These are phyloP conservation scores for Arthrobotrys conoides DNA, from an alignment of 2,329 filamentous ascomycete genomes.

Conservation along the genomic window DNA sequence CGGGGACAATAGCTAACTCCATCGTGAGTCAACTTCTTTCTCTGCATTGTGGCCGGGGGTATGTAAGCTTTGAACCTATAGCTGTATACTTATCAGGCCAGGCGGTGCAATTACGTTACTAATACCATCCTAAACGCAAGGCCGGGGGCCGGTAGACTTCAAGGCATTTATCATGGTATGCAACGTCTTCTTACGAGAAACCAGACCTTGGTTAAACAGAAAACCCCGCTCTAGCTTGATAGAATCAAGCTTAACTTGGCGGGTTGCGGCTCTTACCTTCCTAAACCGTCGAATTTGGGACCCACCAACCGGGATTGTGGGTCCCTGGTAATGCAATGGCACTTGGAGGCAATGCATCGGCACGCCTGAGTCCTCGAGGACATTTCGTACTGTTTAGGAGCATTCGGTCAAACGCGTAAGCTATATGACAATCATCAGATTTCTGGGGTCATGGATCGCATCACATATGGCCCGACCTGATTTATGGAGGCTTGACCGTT, in stretches of 20 bases:
- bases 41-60: background rate
- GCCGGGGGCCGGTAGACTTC: background rate
- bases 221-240: conserved; percentile 8
- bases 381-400: background rate
- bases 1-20: background rate
- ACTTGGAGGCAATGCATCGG: background rate
- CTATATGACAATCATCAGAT: conserved; percentile 5
- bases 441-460: background rate
- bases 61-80: background rate
- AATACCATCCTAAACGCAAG: background rate
- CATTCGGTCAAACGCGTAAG: conserved; percentile 43
- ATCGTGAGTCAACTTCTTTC: conserved; percentile 1
- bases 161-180: background rate
- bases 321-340: background rate
- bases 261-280: conserved; percentile 25
- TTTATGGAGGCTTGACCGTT: conserved; percentile 1
- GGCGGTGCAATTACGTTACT: conserved; percentile 12
- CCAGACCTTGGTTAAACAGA: background rate
- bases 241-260: conserved; percentile 14
- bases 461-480: no score
- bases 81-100: conserved; percentile 16
- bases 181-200: conserved; percentile 4
- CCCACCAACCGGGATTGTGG: conserved; percentile 21
- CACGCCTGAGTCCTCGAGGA: conserved; percentile 6
- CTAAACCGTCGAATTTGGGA: conserved; percentile 10